Base-by-base conservation (phyloP, 2,329 filamentous ascomycete species). In the Fusarium devonianum region DNA sequence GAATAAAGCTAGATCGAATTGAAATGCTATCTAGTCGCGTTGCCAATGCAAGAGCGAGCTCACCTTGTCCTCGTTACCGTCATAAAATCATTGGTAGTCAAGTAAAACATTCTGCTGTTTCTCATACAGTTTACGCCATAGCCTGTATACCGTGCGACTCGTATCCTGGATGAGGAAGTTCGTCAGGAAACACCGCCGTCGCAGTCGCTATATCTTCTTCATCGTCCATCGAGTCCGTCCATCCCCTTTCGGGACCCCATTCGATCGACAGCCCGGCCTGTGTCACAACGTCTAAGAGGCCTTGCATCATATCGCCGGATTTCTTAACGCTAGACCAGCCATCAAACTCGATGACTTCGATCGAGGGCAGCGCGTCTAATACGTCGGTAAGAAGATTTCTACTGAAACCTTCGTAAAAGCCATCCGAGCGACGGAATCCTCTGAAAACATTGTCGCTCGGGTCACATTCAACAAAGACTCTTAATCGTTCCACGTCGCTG, bases 401-500 rank as follows among this genome's bases (percentile, higher is more conserved):
- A 18, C 81, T 85, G 64, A 91, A 92, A 5, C 69, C 70, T 51
- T 90, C 88, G 65, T 90, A 92, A 56, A 88, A 90, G 2, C 85
- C 82, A 18, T 86, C 80, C 1, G 79, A 78, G 18, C 80, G 78
- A 11, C 87, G 80, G 62, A 88, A 92, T 0, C 87, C 88, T 44
- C 82, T 81, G 62, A 89, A 90, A 14, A 84, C 73, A 19, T 76
- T 78, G 60, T 87, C 80, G 41, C 84, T 88, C 0, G 89, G 88
- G 63, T 92, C 89, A 56, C 81, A 82, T 68, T 92, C 84, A 17
- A 91, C 82, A 64, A 89, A 89, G 9, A 92, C 80, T 18, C 79
- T 82, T 36, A 92, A 68, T 11, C 75, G 76, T 21, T 79, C 77
- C 14, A 88, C 79, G 36, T 78, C 82, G 47, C 71, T 70, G 67